Evolutionary conservation across 306 rosid species (phyloP), one percentile per base, ranked within the genome.

Genomic region (Cicer pinnatifidum): DNA sequence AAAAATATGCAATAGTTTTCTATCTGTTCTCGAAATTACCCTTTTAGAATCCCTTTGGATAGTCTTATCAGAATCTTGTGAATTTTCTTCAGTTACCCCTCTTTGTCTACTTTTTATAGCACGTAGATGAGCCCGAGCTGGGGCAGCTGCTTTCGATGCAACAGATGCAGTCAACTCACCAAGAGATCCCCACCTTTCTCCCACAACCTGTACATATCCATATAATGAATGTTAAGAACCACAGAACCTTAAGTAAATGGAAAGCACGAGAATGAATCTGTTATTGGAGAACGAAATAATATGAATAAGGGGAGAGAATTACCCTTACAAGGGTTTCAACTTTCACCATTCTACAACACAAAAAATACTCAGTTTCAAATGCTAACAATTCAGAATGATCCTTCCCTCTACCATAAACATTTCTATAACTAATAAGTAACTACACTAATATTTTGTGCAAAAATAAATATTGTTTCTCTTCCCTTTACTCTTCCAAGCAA

Each of bases 181-280:
- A 19, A 94, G 87, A 69, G 96, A 88, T 84, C 89, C 85, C 96
- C 97, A 89, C 74, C 98, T 91, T 83, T 89, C 97, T 72, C 75
- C 86, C 51, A 88, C 92, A 64, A 91, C 89, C 98, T 93, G 82
- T 69, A 81, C 12, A 78, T 67, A 69, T 74, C 40, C 79, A 81
- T 67, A 20, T 33, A 51, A 38, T 51, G 8, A 46, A 38, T 19
- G 16, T 50, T 69, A 16, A 33, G 23, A 52, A 67, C 71, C 10
- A 51, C 11, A 2, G 1, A 69, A 50, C 47, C 23, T 16, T 15
- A 35, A 35, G 58, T 35, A 51, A 9, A 9, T 50, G 10, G 47
- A 45, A 69, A 69, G 35, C 15, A 51, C 37, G 8, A 17, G 7
- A 50, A 50, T 35, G 48, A 69, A 69, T 50, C 35, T 69, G 3